Conservation (phyloP, 352 stramenopile species). For the Globisporangium paddicum region DNA sequence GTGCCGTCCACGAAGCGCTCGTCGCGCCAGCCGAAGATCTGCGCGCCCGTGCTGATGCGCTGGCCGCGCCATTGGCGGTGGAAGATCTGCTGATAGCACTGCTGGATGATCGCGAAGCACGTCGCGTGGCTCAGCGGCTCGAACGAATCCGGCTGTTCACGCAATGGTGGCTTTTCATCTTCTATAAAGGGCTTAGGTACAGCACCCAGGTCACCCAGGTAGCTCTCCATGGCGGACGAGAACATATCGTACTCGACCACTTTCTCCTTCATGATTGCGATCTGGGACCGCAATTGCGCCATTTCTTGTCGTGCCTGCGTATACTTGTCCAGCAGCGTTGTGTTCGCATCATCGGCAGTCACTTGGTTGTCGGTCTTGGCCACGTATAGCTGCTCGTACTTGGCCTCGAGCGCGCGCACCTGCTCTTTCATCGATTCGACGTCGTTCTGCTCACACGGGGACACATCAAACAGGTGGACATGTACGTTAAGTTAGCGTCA, state of each 20-base stretch:
- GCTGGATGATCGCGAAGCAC: constrained; percentile 44
- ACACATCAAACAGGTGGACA: background rate
- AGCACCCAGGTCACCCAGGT: constrained; percentile 24
- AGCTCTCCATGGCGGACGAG: constrained; percentile 29
- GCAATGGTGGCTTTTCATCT: background rate
- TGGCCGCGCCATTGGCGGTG: constrained; percentile 27
- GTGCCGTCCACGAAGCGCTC: constrained; percentile 46
- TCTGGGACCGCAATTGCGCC: constrained; percentile 25
- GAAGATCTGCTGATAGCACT: constrained; percentile 50
- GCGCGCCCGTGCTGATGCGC: constrained; percentile 35
- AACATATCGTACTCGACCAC: constrained; percentile 35
- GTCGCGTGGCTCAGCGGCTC: constrained; percentile 22
- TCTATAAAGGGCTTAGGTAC: background rate
- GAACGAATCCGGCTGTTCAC: constrained; percentile 3
- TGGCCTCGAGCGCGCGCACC: constrained; percentile 24
- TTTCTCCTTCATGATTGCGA: constrained; percentile 29
- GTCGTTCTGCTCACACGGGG: constrained; percentile 21
- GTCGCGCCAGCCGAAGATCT: constrained; percentile 44
- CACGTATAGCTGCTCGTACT: constrained; percentile 24
- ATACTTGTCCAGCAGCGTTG: constrained; percentile 25
- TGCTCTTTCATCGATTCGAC: constrained; percentile 39
- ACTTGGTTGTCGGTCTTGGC: constrained; percentile 16
- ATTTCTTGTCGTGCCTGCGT: constrained; percentile 24
- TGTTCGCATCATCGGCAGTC: background rate
- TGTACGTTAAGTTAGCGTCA: background rate